phyloP scores from a whole-genome alignment of 495 filamentous ascomycete species.

The Parathielavia hyrcaniae region DNA sequence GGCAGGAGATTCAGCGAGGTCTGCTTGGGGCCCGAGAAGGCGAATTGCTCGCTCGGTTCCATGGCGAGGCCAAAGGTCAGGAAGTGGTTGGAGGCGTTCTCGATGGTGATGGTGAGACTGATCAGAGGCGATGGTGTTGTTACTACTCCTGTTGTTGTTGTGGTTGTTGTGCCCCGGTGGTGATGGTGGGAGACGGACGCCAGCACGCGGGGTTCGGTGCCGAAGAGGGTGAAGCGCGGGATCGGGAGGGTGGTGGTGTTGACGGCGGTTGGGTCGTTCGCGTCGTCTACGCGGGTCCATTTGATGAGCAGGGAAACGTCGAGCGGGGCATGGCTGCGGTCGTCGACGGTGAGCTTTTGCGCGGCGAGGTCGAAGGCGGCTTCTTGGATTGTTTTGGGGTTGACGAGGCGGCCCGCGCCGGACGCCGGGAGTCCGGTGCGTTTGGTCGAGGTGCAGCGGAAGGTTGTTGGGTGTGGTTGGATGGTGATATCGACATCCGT shows the following conservation, averaged over 20 bases:
- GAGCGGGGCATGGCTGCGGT: slow-evolving; percentile 62
- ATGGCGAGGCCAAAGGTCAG: slow-evolving; percentile 85
- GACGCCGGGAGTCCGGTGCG: slow-evolving; percentile 24
- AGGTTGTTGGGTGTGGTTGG: slow-evolving; percentile 45
- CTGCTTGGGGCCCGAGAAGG: slow-evolving; percentile 83
- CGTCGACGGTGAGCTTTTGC: slow-evolving; percentile 70
- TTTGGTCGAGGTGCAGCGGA: slow-evolving; percentile 35
- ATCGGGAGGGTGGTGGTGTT: slow-evolving; percentile 61
- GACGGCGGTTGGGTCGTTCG: not conserved
- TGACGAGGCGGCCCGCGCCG: slow-evolving; percentile 33
- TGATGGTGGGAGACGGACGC: slow-evolving; percentile 51
- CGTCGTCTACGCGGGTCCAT: slow-evolving; percentile 55
- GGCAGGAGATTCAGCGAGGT: slow-evolving; percentile 71
- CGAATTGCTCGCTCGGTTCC: slow-evolving; percentile 89
- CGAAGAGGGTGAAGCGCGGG: slow-evolving; percentile 70
- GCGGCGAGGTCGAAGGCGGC: slow-evolving; percentile 64
- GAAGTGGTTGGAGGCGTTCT: slow-evolving; percentile 92
- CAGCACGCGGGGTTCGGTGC: slow-evolving; percentile 81
- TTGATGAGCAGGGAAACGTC: slow-evolving; percentile 69
- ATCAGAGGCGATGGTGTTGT: slow-evolving; percentile 27
- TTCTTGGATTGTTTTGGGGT: slow-evolving; percentile 59
- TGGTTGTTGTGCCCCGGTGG: not conserved
- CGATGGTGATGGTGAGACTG: slow-evolving; percentile 59
- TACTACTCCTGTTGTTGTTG: not conserved
- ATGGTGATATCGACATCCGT: slow-evolving; percentile 55